These are phyloP conservation scores for Erythrophleum fordii DNA, from an alignment of 306 rosid species.

Conservation along the genomic window DNA sequence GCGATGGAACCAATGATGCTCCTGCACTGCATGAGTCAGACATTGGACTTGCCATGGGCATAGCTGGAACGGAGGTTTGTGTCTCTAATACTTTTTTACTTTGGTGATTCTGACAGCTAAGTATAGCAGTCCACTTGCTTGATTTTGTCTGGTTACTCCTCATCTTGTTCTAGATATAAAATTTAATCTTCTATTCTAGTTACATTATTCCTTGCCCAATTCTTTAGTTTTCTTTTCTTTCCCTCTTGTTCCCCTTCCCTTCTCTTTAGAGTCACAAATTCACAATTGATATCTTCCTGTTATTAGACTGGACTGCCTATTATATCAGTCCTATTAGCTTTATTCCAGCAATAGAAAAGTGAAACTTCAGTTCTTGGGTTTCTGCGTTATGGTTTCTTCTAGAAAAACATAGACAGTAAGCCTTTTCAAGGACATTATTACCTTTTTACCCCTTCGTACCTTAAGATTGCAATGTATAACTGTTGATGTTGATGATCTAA, in stretches of 20 bases:
- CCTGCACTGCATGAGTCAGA: constrained; percentile 95
- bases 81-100: constrained; percentile 9
- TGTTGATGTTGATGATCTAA: neutral
- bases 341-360: neutral
- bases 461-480: neutral
- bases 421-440: neutral
- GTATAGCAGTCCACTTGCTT: neutral
- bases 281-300: neutral
- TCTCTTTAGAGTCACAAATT: neutral
- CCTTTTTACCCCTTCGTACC: neutral
- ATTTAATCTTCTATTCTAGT: too few relatives aligned
- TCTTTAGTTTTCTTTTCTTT: too few relatives aligned
- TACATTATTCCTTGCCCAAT: too few relatives aligned
- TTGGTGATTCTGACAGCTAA: too few relatives aligned
- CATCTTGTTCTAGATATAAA: too few relatives aligned
- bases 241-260: too few relatives aligned
- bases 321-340: constrained; percentile 2
- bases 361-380: neutral
- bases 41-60: constrained; percentile 99
- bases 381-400: neutral
- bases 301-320: neutral
- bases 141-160: neutral
- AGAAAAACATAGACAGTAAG: neutral
- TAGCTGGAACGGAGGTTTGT: constrained; percentile 94
- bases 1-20: constrained; percentile 97